These are phyloP conservation scores for Zizania palustris DNA, from an alignment of 202 grass and related monocot species.

Conservation along the genomic window DNA sequence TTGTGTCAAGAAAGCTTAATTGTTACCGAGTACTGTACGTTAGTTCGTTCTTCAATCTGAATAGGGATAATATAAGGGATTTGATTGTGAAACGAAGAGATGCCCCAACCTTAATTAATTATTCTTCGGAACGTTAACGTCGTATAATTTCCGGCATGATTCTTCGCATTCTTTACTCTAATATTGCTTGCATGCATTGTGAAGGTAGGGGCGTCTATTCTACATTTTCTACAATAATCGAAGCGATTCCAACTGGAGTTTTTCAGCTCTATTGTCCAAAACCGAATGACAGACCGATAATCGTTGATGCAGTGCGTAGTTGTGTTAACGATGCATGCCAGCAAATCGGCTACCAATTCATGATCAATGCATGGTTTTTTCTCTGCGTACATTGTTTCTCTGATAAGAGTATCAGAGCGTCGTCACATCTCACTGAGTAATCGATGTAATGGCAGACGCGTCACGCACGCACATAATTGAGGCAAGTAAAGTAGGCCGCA, in stretches of 20 bases:
- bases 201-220: background rate
- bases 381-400: background rate
- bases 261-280: slow-evolving; percentile 10
- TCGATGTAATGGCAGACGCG: too few species aligned
- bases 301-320: background rate
- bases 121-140: background rate
- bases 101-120: background rate
- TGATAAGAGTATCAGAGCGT: background rate
- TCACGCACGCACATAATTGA: too few species aligned
- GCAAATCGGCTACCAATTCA: background rate
- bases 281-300: background rate
- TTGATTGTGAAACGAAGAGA: slow-evolving; percentile 10
- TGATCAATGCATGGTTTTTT: background rate
- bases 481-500: too few species aligned
- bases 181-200: background rate
- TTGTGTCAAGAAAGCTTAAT: background rate
- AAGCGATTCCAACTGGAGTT: background rate
- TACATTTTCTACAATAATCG: background rate
- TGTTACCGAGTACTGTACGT: background rate
- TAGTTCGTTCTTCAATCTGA: background rate
- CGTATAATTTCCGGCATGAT: background rate
- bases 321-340: slow-evolving; percentile 12
- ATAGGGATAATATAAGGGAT: background rate
- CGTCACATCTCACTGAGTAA: slow-evolving; percentile 42
- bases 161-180: slow-evolving; percentile 25